These are phyloP conservation scores for Dovyalis caffra DNA, from an alignment of 345 rosid species.

Conservation along the genomic window DNA sequence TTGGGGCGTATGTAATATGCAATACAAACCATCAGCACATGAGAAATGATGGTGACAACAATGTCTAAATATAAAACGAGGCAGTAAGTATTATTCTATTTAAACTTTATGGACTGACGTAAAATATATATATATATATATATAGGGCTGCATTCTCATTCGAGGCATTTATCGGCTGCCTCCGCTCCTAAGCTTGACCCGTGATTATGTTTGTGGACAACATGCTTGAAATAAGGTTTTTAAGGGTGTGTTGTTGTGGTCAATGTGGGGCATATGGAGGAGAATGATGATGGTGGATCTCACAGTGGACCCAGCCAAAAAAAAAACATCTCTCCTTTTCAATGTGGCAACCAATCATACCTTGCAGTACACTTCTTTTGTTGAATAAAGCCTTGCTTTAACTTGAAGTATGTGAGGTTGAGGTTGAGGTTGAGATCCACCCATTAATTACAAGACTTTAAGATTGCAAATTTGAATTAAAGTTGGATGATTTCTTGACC, in stretches of 20 bases:
- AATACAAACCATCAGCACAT: too few species aligned
- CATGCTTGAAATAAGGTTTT: neutral
- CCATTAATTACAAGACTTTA: neutral
- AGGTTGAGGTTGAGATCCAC: constrained; percentile 20
- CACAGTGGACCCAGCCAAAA: constrained; percentile 5
- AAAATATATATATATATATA: too few species aligned
- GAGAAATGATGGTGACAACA: constrained; percentile 5
- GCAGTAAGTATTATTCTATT: neutral
- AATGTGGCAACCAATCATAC: constrained; percentile 18
- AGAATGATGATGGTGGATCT: constrained; percentile 24
- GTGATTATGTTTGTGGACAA: neutral
- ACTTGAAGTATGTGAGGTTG: constrained; percentile 33
- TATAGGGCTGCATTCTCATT: neutral
- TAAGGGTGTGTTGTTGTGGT: constrained; percentile 8
- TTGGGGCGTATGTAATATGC: too few species aligned
- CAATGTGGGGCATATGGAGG: neutral
- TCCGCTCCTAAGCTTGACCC: neutral
- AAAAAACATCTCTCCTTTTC: neutral
- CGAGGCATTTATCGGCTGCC: neutral
- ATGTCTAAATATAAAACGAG: neutral
- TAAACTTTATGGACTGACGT: too few species aligned
- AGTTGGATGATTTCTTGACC: constrained; percentile 3
- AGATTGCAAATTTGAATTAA: constrained; percentile 27
- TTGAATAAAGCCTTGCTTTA: constrained; percentile 38
- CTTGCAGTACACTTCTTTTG: constrained; percentile 38